Conservation (phyloP, 208 protist species). For the Trypanosomatidae sp. region DNA sequence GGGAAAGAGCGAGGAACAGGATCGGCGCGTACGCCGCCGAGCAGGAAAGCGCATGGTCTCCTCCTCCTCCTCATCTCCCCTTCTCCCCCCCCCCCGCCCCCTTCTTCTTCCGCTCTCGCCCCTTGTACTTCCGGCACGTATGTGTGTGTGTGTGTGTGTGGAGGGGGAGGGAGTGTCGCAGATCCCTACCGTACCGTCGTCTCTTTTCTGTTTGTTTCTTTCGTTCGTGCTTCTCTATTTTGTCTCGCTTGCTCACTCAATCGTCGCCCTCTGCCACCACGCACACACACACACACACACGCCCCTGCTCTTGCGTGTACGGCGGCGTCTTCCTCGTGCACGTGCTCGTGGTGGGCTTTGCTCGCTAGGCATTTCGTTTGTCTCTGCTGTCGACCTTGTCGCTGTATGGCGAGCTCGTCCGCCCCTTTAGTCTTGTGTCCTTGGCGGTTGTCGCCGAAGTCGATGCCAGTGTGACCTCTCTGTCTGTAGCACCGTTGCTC, state of each 20-base stretch:
- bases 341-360: not conserved
- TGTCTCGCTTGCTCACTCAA: not conserved
- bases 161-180: not conserved
- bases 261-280: not conserved
- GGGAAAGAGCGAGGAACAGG: too few relatives aligned
- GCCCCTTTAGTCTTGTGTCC: not conserved
- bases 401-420: not conserved
- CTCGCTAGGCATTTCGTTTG: too few relatives aligned
- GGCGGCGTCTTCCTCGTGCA: not conserved
- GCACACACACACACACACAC: conserved; percentile 19
- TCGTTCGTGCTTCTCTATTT: not conserved
- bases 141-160: conserved; percentile 16
- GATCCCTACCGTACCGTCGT: not conserved
- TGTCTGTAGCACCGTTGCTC: not conserved
- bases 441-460: not conserved
- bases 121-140: not conserved
- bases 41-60: too few relatives aligned
- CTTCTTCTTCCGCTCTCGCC: too few relatives aligned
- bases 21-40: too few relatives aligned
- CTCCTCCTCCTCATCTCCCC: too few relatives aligned
- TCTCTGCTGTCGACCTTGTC: not conserved
- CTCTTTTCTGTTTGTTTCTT: not conserved
- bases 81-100: too few relatives aligned
- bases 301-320: not conserved
- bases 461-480: not conserved